Evolutionary conservation across 495 filamentous ascomycete species (phyloP).

Genomic region (Rhypophila decipiens): DNA sequence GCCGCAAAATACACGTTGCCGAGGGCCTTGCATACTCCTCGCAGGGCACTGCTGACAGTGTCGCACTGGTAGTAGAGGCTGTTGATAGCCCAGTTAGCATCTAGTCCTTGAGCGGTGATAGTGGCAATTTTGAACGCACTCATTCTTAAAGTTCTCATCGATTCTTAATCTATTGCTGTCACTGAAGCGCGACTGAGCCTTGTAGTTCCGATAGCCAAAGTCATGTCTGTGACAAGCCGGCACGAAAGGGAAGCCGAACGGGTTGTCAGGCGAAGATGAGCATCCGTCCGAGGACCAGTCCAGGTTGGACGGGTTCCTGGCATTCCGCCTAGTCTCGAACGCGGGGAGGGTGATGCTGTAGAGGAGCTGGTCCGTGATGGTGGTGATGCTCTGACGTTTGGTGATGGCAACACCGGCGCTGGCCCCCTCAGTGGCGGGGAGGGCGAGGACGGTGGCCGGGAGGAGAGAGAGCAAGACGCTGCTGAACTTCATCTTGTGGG

Average conservation of each 20-base stretch:
- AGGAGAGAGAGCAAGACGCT: conserved; percentile 16
- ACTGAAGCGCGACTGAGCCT: conserved; percentile 35
- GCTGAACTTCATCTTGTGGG: conserved; percentile 22
- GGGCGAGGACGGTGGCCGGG: conserved; percentile 8
- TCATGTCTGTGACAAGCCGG: conserved; percentile 42
- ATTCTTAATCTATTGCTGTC: conserved; percentile 22
- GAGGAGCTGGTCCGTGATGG: conserved; percentile 32
- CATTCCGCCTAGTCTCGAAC: conserved; percentile 25
- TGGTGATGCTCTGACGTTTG: conserved; percentile 2
- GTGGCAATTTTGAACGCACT: conserved; percentile 16
- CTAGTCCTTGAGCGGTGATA: no score
- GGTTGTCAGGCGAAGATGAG: conserved; percentile 36
- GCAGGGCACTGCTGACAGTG: background rate
- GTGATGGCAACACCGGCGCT: background rate
- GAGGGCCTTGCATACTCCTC: conserved; percentile 23
- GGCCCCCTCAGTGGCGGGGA: conserved; percentile 8
- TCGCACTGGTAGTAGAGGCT: conserved; percentile 30
- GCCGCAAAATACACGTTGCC: conserved; percentile 42
- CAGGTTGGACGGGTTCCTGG: conserved; percentile 23
- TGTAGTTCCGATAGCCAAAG: conserved; percentile 44
- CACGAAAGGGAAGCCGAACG: conserved; percentile 38
- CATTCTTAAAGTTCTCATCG: conserved; percentile 38
- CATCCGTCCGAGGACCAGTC: conserved; percentile 41
- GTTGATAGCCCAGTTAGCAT: background rate
- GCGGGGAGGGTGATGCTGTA: conserved; percentile 25